phyloP scores from a whole-genome alignment of 345 rosid species.

The Syzygium oleosum region DNA sequence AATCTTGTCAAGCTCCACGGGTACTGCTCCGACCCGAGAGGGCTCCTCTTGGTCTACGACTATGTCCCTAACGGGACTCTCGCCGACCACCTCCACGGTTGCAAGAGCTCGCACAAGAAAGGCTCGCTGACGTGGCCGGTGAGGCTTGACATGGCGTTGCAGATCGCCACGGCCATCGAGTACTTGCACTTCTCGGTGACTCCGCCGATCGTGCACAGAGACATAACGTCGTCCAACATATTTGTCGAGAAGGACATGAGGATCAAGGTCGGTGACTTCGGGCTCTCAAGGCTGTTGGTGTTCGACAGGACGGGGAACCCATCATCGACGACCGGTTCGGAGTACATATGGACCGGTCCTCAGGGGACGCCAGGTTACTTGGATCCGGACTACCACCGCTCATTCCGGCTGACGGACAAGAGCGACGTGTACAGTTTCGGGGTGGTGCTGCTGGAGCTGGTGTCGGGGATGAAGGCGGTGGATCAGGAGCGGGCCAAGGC shows the following conservation, averaged over 20 bases:
- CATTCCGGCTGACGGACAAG: constrained; percentile 84
- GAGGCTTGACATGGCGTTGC: constrained; percentile 75
- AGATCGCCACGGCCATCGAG: constrained; percentile 65
- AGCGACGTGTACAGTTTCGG: constrained; percentile 90
- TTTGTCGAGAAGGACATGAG: constrained; percentile 83
- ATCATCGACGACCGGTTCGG: constrained; percentile 30
- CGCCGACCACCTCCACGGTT: constrained; percentile 80
- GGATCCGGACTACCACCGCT: constrained; percentile 89
- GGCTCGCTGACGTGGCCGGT: constrained; percentile 49
- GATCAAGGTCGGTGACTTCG: constrained; percentile 82
- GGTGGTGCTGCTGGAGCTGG: constrained; percentile 71
- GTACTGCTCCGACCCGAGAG: constrained; percentile 94
- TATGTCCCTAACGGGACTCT: constrained; percentile 86
- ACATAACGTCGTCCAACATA: constrained; percentile 73
- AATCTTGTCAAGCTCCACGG: constrained; percentile 91
- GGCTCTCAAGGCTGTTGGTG: constrained; percentile 66
- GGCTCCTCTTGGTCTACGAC: constrained; percentile 76
- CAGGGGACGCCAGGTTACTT: constrained; percentile 92
- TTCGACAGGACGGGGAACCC: constrained; percentile 38
- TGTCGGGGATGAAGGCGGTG: constrained; percentile 80
- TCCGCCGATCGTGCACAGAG: constrained; percentile 81
- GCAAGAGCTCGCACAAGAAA: constrained; percentile 15
- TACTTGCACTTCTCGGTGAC: constrained; percentile 59
- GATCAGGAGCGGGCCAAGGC: constrained; percentile 73
- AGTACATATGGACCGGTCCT: constrained; percentile 77